phyloP scores from a whole-genome alignment of 2,329 filamentous ascomycete genomes.

The Neospermospora avenae region DNA sequence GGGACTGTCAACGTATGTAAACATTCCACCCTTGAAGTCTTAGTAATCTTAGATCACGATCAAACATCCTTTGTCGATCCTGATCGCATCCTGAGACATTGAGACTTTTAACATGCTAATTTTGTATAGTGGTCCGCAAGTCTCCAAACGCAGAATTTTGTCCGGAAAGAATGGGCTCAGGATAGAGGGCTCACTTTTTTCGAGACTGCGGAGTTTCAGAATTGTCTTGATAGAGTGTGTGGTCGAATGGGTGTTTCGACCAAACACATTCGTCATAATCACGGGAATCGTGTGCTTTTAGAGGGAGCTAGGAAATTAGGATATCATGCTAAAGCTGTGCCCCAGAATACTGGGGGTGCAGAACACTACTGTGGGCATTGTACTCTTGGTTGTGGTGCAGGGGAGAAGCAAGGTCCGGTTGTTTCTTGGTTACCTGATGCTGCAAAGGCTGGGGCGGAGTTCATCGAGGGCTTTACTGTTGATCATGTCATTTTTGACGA shows the following conservation, averaged over 20 bases:
- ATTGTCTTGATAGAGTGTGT: slow-evolving; percentile 76
- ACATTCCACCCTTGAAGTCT: no score
- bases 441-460: slow-evolving; percentile 69
- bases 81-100: no score
- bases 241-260: slow-evolving; percentile 71
- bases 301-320: slow-evolving; percentile 73
- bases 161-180: slow-evolving; percentile 78
- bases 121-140: slow-evolving; percentile 45
- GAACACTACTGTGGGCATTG: slow-evolving; percentile 73
- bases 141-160: slow-evolving; percentile 66
- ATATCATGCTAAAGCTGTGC: slow-evolving; percentile 64
- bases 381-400: slow-evolving; percentile 58
- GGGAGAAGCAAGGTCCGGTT: slow-evolving; percentile 74
- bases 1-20: slow-evolving; percentile 92
- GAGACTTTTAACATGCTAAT: no score
- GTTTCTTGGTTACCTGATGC: slow-evolving; percentile 79
- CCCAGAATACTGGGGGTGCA: slow-evolving; percentile 73
- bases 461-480: slow-evolving; percentile 78
- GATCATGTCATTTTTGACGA: slow-evolving; percentile 68
- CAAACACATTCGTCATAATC: slow-evolving; percentile 67
- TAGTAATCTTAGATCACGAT: no score
- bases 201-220: slow-evolving; percentile 68
- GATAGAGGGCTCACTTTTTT: slow-evolving; percentile 67
- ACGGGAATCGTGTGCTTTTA: slow-evolving; percentile 66
- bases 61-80: no score